phyloP scores from a whole-genome alignment of 2,329 filamentous ascomycete species.

The Magnaporthales sp. region DNA sequence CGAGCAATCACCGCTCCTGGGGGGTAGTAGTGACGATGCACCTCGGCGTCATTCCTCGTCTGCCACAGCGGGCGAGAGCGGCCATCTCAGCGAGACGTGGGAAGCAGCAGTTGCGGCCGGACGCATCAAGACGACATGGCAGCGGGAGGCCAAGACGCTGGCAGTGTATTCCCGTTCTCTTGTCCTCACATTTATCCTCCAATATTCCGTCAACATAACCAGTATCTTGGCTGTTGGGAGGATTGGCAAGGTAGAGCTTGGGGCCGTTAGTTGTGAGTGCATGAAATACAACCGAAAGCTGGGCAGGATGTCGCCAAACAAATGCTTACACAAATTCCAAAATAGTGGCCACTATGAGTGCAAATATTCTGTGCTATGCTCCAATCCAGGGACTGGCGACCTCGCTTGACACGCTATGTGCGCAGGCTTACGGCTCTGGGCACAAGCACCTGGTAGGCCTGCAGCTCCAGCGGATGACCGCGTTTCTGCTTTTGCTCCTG shows the following conservation, averaged over 20 bases:
- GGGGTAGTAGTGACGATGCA: constrained; percentile 24
- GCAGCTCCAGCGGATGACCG: constrained; percentile 73
- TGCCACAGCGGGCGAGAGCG: constrained; percentile 29
- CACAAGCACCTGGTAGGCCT: constrained; percentile 81
- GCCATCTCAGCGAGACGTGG: constrained; percentile 66
- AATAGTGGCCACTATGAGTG: constrained; percentile 63
- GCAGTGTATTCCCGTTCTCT: constrained; percentile 61
- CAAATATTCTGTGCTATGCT: constrained; percentile 69
- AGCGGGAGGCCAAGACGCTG: constrained; percentile 78
- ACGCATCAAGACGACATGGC: constrained; percentile 83
- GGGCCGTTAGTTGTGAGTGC: constrained; percentile 46
- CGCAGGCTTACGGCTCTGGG: constrained; percentile 89
- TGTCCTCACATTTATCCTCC: constrained; percentile 66
- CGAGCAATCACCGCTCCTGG: constrained; percentile 27
- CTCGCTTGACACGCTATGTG: constrained; percentile 82
- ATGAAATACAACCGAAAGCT: neutral
- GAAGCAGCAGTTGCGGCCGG: constrained; percentile 75
- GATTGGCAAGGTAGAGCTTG: constrained; percentile 62
- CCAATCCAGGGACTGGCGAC: constrained; percentile 82
- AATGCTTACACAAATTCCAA: neutral
- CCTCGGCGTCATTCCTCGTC: constrained; percentile 12
- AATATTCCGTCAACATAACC: constrained; percentile 77
- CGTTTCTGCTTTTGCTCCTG: constrained; percentile 58
- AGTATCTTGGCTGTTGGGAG: constrained; percentile 72
- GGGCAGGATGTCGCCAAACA: neutral